phyloP scores from a whole-genome alignment of 2,329 filamentous ascomycete genomes.

The Curvularia hawaiiensis region DNA sequence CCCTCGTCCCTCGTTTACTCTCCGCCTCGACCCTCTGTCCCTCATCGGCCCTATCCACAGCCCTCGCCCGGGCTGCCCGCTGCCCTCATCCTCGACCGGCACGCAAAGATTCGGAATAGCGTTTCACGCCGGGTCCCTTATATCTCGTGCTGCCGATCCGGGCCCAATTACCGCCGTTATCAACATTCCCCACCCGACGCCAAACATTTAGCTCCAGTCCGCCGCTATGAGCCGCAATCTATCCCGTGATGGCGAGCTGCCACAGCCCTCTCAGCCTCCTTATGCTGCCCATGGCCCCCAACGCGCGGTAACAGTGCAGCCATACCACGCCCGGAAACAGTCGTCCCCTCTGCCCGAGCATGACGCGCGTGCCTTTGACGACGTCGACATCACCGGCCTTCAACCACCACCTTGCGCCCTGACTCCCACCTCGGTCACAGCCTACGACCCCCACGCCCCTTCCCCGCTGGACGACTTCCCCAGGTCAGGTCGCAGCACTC shows the following conservation, averaged over 20 bases:
- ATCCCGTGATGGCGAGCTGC: slow-evolving; percentile 26
- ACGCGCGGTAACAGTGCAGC: slow-evolving; percentile 25
- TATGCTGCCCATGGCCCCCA: slow-evolving; percentile 40
- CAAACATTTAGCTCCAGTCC: slow-evolving; percentile 20
- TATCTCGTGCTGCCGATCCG: slow-evolving; percentile 19
- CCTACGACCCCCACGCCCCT: slow-evolving; percentile 43
- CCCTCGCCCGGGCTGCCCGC: slow-evolving; percentile 18
- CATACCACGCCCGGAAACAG: slow-evolving; percentile 32
- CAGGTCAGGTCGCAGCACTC: slow-evolving; percentile 26
- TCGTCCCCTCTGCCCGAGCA: slow-evolving; percentile 27
- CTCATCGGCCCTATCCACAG: slow-evolving; percentile 16
- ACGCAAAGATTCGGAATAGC: slow-evolving; percentile 16
- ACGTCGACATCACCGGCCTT: slow-evolving; percentile 38
- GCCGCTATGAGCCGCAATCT: slow-evolving; percentile 31
- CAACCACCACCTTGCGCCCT: slow-evolving; percentile 44
- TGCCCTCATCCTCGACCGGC: slow-evolving; percentile 18
- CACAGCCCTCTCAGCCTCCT: slow-evolving; percentile 29
- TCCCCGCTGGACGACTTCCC: slow-evolving; percentile 37
- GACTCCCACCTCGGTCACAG: slow-evolving; percentile 33
- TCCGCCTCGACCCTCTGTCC: not conserved
- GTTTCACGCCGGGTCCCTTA: slow-evolving; percentile 37
- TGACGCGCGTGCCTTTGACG: slow-evolving; percentile 35
- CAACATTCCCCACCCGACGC: slow-evolving; percentile 5
- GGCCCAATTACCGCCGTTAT: slow-evolving; percentile 2
- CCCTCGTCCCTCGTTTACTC: slow-evolving; percentile 16